A percentile compares a stretch with the other conserved stretches of the same genome.
Evolutionary conservation across 1,284 basidiomycete species (phyloP).

Genomic region (Flammula alnicola): DNA sequence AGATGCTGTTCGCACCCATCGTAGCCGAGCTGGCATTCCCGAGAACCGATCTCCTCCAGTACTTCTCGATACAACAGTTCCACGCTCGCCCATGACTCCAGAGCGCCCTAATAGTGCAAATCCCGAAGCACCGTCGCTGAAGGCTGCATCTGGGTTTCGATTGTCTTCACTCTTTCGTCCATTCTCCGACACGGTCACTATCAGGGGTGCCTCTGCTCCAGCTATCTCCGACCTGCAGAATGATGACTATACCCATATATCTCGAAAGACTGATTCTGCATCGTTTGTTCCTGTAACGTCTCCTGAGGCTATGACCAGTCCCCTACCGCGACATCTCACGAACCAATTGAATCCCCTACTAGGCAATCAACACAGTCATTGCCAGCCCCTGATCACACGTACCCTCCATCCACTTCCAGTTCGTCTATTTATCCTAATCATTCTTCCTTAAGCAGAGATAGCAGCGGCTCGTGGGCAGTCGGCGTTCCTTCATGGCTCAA

Average conservation of each 20-base stretch:
- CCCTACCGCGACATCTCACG: constrained; percentile 21
- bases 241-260: constrained; percentile 75
- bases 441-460: constrained; percentile 50
- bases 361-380: constrained; percentile 33
- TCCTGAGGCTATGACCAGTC: constrained; percentile 28
- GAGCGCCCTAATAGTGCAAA: constrained; percentile 43
- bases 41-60: constrained; percentile 44
- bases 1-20: constrained; percentile 66
- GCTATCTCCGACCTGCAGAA: constrained; percentile 37
- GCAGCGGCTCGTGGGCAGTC: constrained; percentile 57
- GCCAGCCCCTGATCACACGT: constrained; percentile 62
- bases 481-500: constrained; percentile 76
- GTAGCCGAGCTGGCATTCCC: constrained; percentile 38
- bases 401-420: constrained; percentile 70
- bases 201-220: constrained; percentile 36
- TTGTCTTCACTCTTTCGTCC: constrained; percentile 67
- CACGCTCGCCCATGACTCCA: constrained; percentile 41
- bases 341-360: constrained; percentile 23
- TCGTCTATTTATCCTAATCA: constrained; percentile 45
- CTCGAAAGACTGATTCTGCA: constrained; percentile 51
- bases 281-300: constrained; percentile 68
- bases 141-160: constrained; percentile 54
- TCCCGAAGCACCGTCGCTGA: constrained; percentile 31
- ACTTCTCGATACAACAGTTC: constrained; percentile 70
- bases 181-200: constrained; percentile 55